Evolutionary conservation across 1,139 yeast genomes (phyloP), one percentile per base, ranked within the genome.

Genomic region (Hansenula anomala): DNA sequence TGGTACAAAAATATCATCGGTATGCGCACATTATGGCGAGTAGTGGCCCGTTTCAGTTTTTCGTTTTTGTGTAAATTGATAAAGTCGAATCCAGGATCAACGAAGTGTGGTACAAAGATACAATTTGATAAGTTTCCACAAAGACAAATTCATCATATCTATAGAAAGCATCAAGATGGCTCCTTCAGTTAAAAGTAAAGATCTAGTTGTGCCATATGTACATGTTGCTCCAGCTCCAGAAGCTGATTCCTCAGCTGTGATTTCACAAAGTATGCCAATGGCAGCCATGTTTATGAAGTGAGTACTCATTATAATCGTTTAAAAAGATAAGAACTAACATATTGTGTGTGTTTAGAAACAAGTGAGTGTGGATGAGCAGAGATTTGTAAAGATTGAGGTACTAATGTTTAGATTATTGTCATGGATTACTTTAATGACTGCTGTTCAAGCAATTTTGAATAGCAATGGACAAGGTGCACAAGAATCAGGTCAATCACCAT

Each of bases 251-350:
- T 56, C 72, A 4, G 64, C 71, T 29, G 61, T 71, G 55, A 60
- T 79, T 29, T 67, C 78, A 24, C 84, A 78, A 56, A 67, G 81
- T 16, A 71, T 78, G 63, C 85, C 86, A 28, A 76, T 79, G 82
- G 80, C 81, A 9, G 84, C 85, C 33, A 77, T 79, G 79, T 71
- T 73, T 55, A 61, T 72, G 66, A 67, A 61, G 44, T 38, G 19
- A 15, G 41, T 38, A 28, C n/a, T 14, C 14, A 13, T 6, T 13
- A 26, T 13, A n/a, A n/a, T n/a, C n/a, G n/a, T n/a, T n/a, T n/a
- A n/a, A n/a, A n/a, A n/a, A n/a, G n/a, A n/a, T 24, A 10, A 4
- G 13, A 8, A 8, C 16, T 10, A 26, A n/a, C 14, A 7, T 15
- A 13, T 26, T 26, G 28, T n/a, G 23, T 20, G 6, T 20, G 8